Base-by-base conservation (phyloP, 2,329 filamentous ascomycete genomes). In the Lachnum nothofagi region DNA sequence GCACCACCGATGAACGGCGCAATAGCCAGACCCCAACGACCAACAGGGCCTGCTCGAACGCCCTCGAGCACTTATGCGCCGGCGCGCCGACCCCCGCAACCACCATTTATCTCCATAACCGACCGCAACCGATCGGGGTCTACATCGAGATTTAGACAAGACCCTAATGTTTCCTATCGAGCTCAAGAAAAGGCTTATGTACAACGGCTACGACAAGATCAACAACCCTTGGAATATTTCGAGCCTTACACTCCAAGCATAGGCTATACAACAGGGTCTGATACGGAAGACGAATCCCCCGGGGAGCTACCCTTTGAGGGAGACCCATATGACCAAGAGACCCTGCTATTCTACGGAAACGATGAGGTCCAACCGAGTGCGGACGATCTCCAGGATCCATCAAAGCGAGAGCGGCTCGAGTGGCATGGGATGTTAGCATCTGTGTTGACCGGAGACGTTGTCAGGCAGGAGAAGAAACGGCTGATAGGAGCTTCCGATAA, bases 381-480 rank as follows among this genome's bases (percentile, higher is more conserved):
- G 20, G 93, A 97, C 62, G 93, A 98, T 66, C 70, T 97, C 44
- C 86, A 87, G 67, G 87, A 96, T 60, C 87, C 90, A 1, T 82
- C 84, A 55, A 96, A 91, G 63, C 79, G 91, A 53, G 93, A 97
- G 68, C 78, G 91, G 38, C 74, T 98, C 20, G 93, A 98, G 69
- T 98, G 93, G 93, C 91, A 98, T 69, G 89, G 89, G 3, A 98
- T 98, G 93, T 72, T 98, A 48, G 88, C 91, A 51, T 94, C 91
- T 12, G 93, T 98, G 3, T 72, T 98, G 58, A 96, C 91, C 1
- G 93, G 93, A 57, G 93, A 98, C 67, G 93, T 98, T 7, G 91
- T 98, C 49, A 88, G 89, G 62, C 93, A 98, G 68, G 93, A 98
- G 71, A 98, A 98, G 76, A 95, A 95, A 68, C 83, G 93, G 38